Base-by-base conservation (phyloP, 2,329 filamentous ascomycete genomes). In the Diaporthe vaccinii region DNA sequence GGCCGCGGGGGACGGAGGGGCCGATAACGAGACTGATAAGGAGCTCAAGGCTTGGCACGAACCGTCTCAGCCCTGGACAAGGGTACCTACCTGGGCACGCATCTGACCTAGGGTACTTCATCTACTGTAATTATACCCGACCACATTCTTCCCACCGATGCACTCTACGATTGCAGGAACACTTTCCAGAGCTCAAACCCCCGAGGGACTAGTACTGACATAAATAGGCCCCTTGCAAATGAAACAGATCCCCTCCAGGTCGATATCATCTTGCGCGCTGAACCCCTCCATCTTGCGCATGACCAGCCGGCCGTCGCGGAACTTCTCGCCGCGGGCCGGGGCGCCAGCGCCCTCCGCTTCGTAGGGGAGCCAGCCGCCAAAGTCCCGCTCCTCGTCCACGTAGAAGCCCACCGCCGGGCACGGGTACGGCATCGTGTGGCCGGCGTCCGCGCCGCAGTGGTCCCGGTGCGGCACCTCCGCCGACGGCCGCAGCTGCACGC, bases 1-100 rank as follows among this genome's bases (percentile, higher is more conserved):
- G 41, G 57, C 1, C 57, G 57, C 57, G 57, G 31, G 31, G 55
- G 55, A 20, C 55, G 10, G 15, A 15, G 59, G 39, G 59, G 36
- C 41, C 44, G 61, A 65, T 65, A 65, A 65, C n/a, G 12, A 17
- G 41, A 22, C 10, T 20, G 61, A 65, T 65, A 65, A 65, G 20
- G 57, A 61, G 57, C 22, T 58, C 31, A 58, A 36, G 6, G 31
- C 55, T 58, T 58, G 55, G 55, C 55, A 58, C 31, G 20, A 31
- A 7, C 17, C 17, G 28, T 12, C 31, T 31, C 31, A 31, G 31
- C 31, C 31, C 31, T 31, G 31, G 31, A 31, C 31, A 31, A 31
- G 31, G 31, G 31, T 31, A 31, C 31, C 31, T 31, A 31, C 31
- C 31, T 31, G 31, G 31, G 31, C 31, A 31, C 31, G 31, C 4